A percentile compares a stretch with the other conserved stretches of the same genome.
phyloP scores from a whole-genome alignment of 148 eudicot species.

The Nepenthes gracilis region DNA sequence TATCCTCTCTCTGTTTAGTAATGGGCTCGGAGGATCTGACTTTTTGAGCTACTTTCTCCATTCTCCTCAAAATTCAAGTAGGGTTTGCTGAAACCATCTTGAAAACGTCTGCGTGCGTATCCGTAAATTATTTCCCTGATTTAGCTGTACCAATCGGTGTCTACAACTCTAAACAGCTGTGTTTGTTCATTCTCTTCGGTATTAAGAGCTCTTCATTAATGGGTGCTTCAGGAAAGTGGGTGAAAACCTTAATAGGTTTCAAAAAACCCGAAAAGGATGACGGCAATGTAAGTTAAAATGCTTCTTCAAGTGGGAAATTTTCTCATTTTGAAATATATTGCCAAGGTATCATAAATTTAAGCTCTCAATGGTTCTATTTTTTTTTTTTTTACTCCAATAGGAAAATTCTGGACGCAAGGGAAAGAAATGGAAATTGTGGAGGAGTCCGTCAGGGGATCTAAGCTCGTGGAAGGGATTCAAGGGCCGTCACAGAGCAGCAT shows the following conservation, averaged over 20 bases:
- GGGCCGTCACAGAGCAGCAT: conserved; percentile 31
- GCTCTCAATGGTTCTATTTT: neutral
- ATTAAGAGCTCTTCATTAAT: conserved; percentile 9
- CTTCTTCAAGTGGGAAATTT: neutral
- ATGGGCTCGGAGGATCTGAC: no score
- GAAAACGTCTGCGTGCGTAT: neutral
- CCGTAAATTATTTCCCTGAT: neutral
- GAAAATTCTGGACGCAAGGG: conserved; percentile 15
- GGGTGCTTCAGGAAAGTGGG: conserved; percentile 72
- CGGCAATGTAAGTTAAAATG: conserved; percentile 12
- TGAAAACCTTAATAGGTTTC: conserved; percentile 37
- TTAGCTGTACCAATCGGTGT: neutral
- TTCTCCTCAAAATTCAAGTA: conserved; percentile 1
- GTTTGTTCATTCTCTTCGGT: neutral
- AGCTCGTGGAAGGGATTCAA: conserved; percentile 63
- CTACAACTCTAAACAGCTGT: neutral
- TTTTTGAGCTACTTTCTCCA: no score
- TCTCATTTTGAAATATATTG: neutral
- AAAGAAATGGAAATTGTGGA: conserved; percentile 91
- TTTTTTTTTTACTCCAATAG: neutral
- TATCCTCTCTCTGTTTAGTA: no score
- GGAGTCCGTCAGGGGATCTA: conserved; percentile 69
- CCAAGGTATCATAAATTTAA: neutral
- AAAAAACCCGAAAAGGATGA: conserved; percentile 34
- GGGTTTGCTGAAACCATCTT: neutral